phyloP scores from a whole-genome alignment of 2,329 filamentous ascomycete species.

The Fusarium compactum region DNA sequence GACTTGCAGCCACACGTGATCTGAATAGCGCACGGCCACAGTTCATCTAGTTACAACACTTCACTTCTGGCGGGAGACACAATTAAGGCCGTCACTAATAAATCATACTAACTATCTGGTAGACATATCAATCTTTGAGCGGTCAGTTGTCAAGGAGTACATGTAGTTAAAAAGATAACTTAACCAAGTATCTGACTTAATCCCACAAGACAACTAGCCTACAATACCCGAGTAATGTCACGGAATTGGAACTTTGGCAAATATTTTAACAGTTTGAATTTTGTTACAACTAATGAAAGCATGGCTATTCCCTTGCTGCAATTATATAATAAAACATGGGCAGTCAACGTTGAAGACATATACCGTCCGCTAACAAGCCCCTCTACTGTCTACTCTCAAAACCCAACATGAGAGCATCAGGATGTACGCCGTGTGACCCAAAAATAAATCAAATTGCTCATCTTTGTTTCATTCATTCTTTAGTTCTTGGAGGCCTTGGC shows the following conservation, averaged over 20 bases:
- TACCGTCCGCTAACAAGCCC: constrained; percentile 36
- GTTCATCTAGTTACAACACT: neutral
- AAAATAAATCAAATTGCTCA: constrained; percentile 40
- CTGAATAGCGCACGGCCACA: constrained; percentile 15
- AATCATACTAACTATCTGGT: neutral
- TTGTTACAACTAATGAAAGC: constrained; percentile 48
- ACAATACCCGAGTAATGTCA: neutral
- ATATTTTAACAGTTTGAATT: constrained; percentile 44
- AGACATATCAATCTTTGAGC: neutral
- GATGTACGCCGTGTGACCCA: constrained; percentile 46
- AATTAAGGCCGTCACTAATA: neutral
- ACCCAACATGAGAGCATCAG: constrained; percentile 46
- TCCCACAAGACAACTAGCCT: neutral
- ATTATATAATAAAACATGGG: constrained; percentile 42
- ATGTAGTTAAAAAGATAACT: neutral
- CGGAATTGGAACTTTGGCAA: neutral
- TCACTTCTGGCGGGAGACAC: neutral
- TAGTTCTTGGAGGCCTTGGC: constrained; percentile 72
- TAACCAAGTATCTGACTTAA: neutral
- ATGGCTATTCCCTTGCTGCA: constrained; percentile 45
- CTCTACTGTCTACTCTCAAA: constrained; percentile 45
- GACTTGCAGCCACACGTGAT: constrained; percentile 43
- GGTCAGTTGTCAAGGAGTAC: neutral
- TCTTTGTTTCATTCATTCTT: constrained; percentile 36
- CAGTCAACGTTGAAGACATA: constrained; percentile 34